Evolutionary conservation across 192 early-diverging fungal genomes (phyloP).

Genomic region (Coemansia aciculifera): DNA sequence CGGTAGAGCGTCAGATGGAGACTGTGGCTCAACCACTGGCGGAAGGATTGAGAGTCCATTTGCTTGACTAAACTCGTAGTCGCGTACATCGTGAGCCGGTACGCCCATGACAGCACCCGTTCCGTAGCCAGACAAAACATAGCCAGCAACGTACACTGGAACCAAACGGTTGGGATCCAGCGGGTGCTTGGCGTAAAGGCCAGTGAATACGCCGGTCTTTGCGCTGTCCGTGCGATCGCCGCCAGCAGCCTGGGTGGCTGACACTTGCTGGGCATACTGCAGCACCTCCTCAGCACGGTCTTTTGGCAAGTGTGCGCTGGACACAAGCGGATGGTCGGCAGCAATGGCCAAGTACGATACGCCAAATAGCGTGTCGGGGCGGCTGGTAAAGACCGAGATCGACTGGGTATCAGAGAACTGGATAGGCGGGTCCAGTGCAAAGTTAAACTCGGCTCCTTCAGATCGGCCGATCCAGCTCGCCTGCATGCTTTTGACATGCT

Average conservation of each 20-base stretch:
- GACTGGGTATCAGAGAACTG: neutral
- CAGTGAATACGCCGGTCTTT: constrained; percentile 59
- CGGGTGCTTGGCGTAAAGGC: constrained; percentile 66
- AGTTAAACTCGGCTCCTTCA: constrained; percentile 73
- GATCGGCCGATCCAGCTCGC: constrained; percentile 91
- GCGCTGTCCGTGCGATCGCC: constrained; percentile 14
- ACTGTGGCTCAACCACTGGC: constrained; percentile 52
- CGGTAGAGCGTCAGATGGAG: neutral
- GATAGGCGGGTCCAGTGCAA: constrained; percentile 24
- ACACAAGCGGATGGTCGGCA: constrained; percentile 63
- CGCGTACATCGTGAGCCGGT: constrained; percentile 76
- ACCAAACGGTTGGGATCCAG: constrained; percentile 54
- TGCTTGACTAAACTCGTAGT: constrained; percentile 64
- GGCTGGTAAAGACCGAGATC: constrained; percentile 73
- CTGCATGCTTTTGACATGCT: constrained; percentile 86
- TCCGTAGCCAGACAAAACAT: constrained; percentile 76
- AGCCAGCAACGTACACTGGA: constrained; percentile 72
- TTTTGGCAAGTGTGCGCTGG: constrained; percentile 15
- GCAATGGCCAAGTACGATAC: constrained; percentile 72
- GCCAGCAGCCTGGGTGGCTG: constrained; percentile 19
- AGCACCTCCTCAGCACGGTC: constrained; percentile 19
- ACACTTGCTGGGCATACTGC: constrained; percentile 19
- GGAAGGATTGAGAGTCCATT: constrained; percentile 50
- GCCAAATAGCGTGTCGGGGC: constrained; percentile 76
- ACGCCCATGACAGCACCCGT: constrained; percentile 88